Conservation (phyloP, 345 rosid genomes). For the Gossypium longicalyx region DNA sequence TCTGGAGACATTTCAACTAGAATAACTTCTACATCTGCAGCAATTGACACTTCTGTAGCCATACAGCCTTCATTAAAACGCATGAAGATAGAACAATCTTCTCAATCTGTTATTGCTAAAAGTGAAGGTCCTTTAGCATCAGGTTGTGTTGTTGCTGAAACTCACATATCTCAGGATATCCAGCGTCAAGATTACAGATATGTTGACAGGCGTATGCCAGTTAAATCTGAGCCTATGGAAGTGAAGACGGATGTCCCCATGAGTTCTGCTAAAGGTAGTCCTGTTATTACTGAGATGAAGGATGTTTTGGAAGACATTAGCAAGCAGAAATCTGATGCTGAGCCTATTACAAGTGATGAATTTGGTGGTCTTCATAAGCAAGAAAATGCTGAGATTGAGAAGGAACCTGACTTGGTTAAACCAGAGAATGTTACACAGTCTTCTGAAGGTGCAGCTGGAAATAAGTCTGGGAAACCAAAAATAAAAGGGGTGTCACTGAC, state of each 20-base stretch:
- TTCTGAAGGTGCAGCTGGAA: slow-evolving; percentile 39
- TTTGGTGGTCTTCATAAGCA: slow-evolving; percentile 33
- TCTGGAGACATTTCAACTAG: slow-evolving; percentile 37
- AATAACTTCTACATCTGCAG: slow-evolving; percentile 36
- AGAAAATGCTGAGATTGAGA: slow-evolving; percentile 50
- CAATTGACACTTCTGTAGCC: slow-evolving; percentile 47
- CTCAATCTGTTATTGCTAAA: slow-evolving; percentile 39
- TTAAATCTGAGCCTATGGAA: slow-evolving; percentile 53
- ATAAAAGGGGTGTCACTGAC: slow-evolving; percentile 94
- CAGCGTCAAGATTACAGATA: slow-evolving; percentile 46
- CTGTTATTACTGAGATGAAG: slow-evolving; percentile 39
- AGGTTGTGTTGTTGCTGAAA: slow-evolving; percentile 32
- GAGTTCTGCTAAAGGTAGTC: slow-evolving; percentile 49
- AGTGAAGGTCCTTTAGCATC: slow-evolving; percentile 43
- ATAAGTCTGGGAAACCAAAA: slow-evolving; percentile 89
- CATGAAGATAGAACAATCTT: slow-evolving; percentile 67
- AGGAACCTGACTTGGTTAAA: slow-evolving; percentile 45
- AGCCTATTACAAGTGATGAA: slow-evolving; percentile 31
- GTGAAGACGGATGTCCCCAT: slow-evolving; percentile 51
- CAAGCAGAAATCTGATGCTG: slow-evolving; percentile 42
- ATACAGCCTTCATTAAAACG: slow-evolving; percentile 74
- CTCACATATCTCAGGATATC: slow-evolving; percentile 37
- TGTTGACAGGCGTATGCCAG: slow-evolving; percentile 32
- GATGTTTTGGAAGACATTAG: slow-evolving; percentile 45
- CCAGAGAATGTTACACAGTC: slow-evolving; percentile 49